Evolutionary conservation across 768 basidiomycete genomes (phyloP).

Genomic region (Boletus sp.): DNA sequence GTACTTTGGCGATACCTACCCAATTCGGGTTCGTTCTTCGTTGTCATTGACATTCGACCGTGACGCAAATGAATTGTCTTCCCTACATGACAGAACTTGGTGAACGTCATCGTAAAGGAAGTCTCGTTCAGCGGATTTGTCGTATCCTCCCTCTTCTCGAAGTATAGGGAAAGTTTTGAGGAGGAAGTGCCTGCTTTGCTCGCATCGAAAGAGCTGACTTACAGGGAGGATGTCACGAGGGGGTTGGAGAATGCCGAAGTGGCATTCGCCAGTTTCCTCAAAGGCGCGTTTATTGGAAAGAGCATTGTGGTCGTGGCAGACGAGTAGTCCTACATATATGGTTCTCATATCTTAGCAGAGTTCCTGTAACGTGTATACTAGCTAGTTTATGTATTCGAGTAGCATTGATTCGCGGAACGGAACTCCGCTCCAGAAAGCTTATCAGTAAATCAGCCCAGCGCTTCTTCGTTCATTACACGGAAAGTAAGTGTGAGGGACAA

Average conservation of each 20-base stretch:
- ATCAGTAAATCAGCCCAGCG: too few relatives aligned
- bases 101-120: conserved; percentile 26
- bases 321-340: neutral
- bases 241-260: conserved; percentile 38
- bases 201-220: conserved; percentile 45
- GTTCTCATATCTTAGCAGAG: neutral
- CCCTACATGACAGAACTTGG: neutral
- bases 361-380: neutral
- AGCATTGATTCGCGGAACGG: neutral
- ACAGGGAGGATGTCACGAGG: conserved; percentile 41
- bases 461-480: too few relatives aligned
- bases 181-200: conserved; percentile 37
- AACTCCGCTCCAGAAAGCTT: neutral
- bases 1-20: neutral
- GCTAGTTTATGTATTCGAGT: neutral
- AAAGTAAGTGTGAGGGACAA: too few relatives aligned
- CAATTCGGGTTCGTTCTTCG: neutral
- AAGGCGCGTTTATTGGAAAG: conserved; percentile 8
- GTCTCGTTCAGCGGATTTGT: conserved; percentile 46
- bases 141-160: conserved; percentile 22
- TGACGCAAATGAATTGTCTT: neutral
- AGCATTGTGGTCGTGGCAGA: conserved; percentile 6
- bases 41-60: neutral
- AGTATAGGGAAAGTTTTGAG: conserved; percentile 42
- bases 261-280: conserved; percentile 1